A percentile compares a stretch with the other conserved stretches of the same genome.
Conservation (phyloP, 148 eudicot genomes). For the Pouteria glomerata region DNA sequence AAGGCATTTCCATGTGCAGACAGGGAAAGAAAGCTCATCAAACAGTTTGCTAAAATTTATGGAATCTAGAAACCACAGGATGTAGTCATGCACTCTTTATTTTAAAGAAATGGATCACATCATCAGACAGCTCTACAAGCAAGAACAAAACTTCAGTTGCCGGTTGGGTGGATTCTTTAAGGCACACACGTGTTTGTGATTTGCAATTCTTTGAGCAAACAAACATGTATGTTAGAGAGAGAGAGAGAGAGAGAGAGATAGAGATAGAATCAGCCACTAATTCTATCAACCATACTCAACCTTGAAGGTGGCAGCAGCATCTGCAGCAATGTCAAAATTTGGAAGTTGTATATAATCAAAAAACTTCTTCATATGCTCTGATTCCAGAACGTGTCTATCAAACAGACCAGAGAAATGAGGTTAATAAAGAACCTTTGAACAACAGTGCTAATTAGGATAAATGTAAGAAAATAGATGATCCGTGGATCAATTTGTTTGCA, state of each 20-base stretch:
- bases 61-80: neutral
- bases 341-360: conserved; percentile 87
- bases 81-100: neutral
- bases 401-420: conserved; percentile 6
- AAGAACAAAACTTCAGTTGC: neutral
- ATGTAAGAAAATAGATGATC: neutral
- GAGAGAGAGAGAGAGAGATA: no score
- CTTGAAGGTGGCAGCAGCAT: conserved; percentile 98
- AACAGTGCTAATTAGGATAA: neutral
- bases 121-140: neutral
- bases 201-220: neutral
- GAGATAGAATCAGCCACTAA: neutral
- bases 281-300: conserved; percentile 28
- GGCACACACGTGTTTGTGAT: neutral
- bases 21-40: no score
- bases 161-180: neutral
- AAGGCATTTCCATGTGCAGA: neutral
- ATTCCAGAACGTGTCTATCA: conserved; percentile 80
- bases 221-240: no score
- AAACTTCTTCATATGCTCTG: conserved; percentile 86
- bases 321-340: conserved; percentile 96
- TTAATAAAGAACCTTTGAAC: neutral
- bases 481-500: neutral
- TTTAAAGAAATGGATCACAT: neutral
- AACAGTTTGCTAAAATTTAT: neutral